A percentile compares a stretch with the other conserved stretches of the same genome.
Conservation (phyloP, 768 basidiomycete genomes). For the Asterophora parasitica region DNA sequence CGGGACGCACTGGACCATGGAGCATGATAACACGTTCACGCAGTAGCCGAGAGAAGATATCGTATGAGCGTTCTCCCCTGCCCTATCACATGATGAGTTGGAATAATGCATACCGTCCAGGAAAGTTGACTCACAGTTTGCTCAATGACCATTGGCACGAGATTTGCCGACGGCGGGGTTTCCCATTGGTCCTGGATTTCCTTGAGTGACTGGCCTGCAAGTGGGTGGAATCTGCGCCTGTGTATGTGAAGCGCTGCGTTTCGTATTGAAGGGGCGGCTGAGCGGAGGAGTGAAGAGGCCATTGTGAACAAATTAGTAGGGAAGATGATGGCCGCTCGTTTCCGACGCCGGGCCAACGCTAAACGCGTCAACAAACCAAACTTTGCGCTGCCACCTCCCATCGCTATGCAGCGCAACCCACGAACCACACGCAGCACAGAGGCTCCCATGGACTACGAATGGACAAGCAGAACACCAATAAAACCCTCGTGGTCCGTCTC, state of each 20-base stretch:
- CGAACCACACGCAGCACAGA: slow-evolving; percentile 39
- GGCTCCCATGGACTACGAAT: slow-evolving; percentile 88
- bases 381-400: slow-evolving; percentile 10
- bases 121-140: slow-evolving; percentile 60
- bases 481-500: slow-evolving; percentile 52
- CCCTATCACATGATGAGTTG: slow-evolving; percentile 40
- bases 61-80: slow-evolving; percentile 86
- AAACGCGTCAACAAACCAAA: slow-evolving; percentile 33
- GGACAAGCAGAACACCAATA: slow-evolving; percentile 59
- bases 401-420: slow-evolving; percentile 39
- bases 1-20: slow-evolving; percentile 75
- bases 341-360: no score
- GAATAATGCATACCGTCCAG: slow-evolving; percentile 5
- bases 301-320: slow-evolving; percentile 22
- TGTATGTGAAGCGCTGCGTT: slow-evolving; percentile 12
- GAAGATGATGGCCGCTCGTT: slow-evolving; percentile 10
- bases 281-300: slow-evolving; percentile 20
- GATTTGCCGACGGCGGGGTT: slow-evolving; percentile 46
- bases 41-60: slow-evolving; percentile 92
- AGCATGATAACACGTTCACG: slow-evolving; percentile 95
- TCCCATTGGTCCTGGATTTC: slow-evolving; percentile 31
- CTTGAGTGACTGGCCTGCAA: slow-evolving; percentile 37
- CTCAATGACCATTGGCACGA: slow-evolving; percentile 92
- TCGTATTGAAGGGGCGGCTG: slow-evolving; percentile 18
- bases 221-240: slow-evolving; percentile 50